Percentiles rank a stretch among this genome's conserved stretches.
phyloP scores from a whole-genome alignment of 305 asterid genomes.

The Vinca major region DNA sequence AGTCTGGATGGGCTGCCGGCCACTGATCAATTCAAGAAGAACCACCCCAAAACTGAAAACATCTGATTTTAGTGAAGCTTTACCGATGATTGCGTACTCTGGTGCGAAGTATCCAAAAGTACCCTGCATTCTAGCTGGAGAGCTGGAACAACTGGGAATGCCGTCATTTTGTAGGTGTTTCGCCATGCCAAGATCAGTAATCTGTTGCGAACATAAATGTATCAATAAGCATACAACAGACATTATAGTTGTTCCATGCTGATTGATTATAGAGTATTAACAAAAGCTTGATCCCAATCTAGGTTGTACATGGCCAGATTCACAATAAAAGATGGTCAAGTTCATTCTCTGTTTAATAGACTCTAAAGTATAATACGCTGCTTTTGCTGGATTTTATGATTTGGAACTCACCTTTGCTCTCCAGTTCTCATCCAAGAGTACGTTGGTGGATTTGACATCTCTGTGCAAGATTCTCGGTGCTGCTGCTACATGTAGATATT shows the following conservation, averaged over 20 bases:
- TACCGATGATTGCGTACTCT: slow-evolving; percentile 78
- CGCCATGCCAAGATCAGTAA: slow-evolving; percentile 97
- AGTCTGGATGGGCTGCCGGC: slow-evolving; percentile 70
- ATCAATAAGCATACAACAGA: not conserved
- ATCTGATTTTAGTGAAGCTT: slow-evolving; percentile 81
- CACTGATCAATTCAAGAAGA: slow-evolving; percentile 85
- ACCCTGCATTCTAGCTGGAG: slow-evolving; percentile 94
- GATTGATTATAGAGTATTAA: not conserved
- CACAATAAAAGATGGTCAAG: too few species aligned
- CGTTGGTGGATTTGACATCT: slow-evolving; percentile 88
- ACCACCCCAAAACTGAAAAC: slow-evolving; percentile 97
- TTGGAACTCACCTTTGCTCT: slow-evolving; percentile 62
- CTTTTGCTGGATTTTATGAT: not conserved
- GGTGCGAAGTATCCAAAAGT: slow-evolving; percentile 98
- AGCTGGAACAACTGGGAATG: slow-evolving; percentile 55
- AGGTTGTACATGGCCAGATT: not conserved
- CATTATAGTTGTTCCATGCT: not conserved
- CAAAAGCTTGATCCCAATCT: not conserved
- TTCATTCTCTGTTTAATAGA: too few species aligned
- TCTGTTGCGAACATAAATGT: slow-evolving; percentile 30
- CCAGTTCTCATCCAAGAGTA: slow-evolving; percentile 84
- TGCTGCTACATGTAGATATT: slow-evolving; percentile 95
- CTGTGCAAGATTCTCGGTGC: slow-evolving; percentile 95
- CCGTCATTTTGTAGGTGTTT: slow-evolving; percentile 71
- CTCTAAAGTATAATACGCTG: too few species aligned